phyloP scores from a whole-genome alignment of 1,284 basidiomycete species.

The Vanrija sp. region DNA sequence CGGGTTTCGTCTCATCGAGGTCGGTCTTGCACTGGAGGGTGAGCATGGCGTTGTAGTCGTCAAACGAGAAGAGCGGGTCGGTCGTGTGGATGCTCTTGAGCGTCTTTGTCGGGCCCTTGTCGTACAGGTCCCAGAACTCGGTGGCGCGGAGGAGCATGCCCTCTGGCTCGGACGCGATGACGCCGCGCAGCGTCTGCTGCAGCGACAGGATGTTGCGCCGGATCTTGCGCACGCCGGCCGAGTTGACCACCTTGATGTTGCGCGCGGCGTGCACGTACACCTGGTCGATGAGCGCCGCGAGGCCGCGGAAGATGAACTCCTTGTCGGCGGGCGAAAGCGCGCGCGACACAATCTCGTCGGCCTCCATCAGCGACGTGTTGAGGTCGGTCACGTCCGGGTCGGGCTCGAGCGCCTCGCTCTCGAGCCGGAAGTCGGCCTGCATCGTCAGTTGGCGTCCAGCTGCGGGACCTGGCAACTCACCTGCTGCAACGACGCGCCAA shows the following conservation, averaged over 20 bases:
- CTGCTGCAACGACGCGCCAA: constrained; percentile 71
- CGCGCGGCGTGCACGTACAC: constrained; percentile 72
- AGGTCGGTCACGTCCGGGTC: constrained; percentile 86
- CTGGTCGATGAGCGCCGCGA: constrained; percentile 82
- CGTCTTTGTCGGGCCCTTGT: constrained; percentile 67
- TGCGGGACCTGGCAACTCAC: constrained; percentile 48
- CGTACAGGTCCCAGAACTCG: constrained; percentile 76
- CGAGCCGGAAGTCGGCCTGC: constrained; percentile 76
- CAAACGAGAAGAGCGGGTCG: constrained; percentile 68
- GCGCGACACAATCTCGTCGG: constrained; percentile 65
- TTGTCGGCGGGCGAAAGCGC: constrained; percentile 64
- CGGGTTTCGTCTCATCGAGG: constrained; percentile 28
- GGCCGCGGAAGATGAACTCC: constrained; percentile 79
- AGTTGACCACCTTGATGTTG: constrained; percentile 67
- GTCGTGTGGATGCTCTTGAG: constrained; percentile 61
- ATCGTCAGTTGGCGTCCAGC: neutral
- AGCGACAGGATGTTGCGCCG: constrained; percentile 84
- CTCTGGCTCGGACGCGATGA: constrained; percentile 59
- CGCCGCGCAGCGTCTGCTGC: constrained; percentile 84
- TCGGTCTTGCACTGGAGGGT: constrained; percentile 80
- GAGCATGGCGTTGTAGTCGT: constrained; percentile 86
- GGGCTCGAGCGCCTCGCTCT: constrained; percentile 80
- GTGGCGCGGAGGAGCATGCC: constrained; percentile 72
- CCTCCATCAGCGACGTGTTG: constrained; percentile 72
- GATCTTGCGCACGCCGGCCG: constrained; percentile 81